phyloP scores from a whole-genome alignment of 2,329 filamentous ascomycete genomes.

The Atkinsonella texensis region DNA sequence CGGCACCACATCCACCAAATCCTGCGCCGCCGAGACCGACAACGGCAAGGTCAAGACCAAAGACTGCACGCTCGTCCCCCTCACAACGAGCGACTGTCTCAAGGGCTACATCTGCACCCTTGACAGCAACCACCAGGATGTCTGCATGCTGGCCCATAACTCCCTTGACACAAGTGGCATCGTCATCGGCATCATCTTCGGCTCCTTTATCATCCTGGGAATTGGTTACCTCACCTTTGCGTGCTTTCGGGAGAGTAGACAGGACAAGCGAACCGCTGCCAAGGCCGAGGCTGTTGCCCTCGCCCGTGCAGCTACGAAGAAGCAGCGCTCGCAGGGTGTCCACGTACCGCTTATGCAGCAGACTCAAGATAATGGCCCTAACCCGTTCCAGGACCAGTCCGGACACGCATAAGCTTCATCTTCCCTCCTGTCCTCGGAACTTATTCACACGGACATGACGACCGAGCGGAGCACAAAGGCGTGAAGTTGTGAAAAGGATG shows the following conservation, averaged over 20 bases:
- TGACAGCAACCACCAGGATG: slow-evolving; percentile 22
- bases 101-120: slow-evolving; percentile 31
- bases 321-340: slow-evolving; percentile 23
- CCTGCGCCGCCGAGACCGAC: slow-evolving; percentile 28
- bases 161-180: slow-evolving; percentile 31
- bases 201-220: slow-evolving; percentile 24
- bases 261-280: slow-evolving; percentile 30
- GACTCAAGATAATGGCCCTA: slow-evolving; percentile 12
- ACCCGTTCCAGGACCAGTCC: slow-evolving; percentile 27
- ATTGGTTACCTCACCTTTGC: slow-evolving; percentile 33
- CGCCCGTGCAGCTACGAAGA: slow-evolving; percentile 34
- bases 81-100: slow-evolving; percentile 27
- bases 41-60: slow-evolving; percentile 22
- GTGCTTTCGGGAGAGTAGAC: slow-evolving; percentile 37
- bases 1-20: slow-evolving; percentile 20
- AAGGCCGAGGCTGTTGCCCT: slow-evolving; percentile 38
- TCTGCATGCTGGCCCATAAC: slow-evolving; percentile 30
- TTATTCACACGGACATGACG: too few species aligned
- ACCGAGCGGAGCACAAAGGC: too few species aligned
- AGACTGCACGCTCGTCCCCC: slow-evolving; percentile 27
- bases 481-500: neutral
- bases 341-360: slow-evolving; percentile 26
- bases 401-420: neutral
- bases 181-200: slow-evolving; percentile 37
- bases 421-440: too few species aligned